Base-by-base conservation (phyloP, 192 early-diverging fungal species). In the Umbelopsis ramanniana region DNA sequence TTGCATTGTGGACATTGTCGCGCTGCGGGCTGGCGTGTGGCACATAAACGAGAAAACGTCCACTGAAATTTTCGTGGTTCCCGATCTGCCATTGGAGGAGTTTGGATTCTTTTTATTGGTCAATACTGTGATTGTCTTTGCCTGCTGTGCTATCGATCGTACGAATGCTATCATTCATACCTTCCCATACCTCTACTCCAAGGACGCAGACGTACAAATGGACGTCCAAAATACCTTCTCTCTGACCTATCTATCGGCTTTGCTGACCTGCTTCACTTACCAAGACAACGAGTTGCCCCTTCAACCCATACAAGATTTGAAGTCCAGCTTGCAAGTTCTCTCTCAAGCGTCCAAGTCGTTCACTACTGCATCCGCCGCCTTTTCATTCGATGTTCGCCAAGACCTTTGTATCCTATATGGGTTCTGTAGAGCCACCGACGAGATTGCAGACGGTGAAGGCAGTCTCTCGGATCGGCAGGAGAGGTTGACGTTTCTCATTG, bases 51-150 rank as follows among this genome's bases (percentile, higher is more conserved):
- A 52, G 22, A 45, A 66, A 29, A 78, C 79, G 40, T 82, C 77
- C 52, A 73, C 78, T 14, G 82, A 84, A 6, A 72, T 71, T 43
- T 74, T 82, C 46, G 63, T 88, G 8, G 52, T 75, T 0, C 69
- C 74, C 23, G 47, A 78, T 68, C 74, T 88, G 2, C 87, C 87
- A 0, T 17, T 88, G 14, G 87, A 88, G 72, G 87, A 88, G 73
- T 71, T 72, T 21, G 75, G 79, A 11, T 74, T 86, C 17, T 88
- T 88, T 54, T 78, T 84, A 46, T 48, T 88, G 40, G 69, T 88
- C n/a, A 78, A 76, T 46, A 53, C 69, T 3, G 52, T 81, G 11
- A 52, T 81, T 8, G 79, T 81, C 4, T 81, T 81, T 74, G 79
- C 79, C 23, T 72, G 69, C 14, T 72, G 70, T 69, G 75, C 76